These are phyloP conservation scores for Melampsora americana DNA, from an alignment of 1,284 basidiomycete species.

Conservation along the genomic window DNA sequence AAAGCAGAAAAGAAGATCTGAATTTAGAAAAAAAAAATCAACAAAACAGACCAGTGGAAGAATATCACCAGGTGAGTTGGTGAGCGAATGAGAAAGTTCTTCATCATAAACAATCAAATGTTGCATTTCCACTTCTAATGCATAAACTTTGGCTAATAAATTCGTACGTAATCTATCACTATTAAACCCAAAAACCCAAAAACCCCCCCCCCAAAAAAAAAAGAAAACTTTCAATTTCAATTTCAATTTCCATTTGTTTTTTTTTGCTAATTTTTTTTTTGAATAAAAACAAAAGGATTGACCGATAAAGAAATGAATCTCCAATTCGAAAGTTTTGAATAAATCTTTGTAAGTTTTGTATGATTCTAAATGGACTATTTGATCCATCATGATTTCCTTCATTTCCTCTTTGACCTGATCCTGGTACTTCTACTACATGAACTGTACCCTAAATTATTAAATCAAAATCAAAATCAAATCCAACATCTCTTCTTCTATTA, in stretches of 20 bases:
- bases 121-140: conserved; percentile 85
- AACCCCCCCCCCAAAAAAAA: background rate
- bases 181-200: conserved; percentile 43
- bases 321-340: conserved; percentile 79
- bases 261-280: background rate
- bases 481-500: background rate
- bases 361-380: conserved; percentile 59
- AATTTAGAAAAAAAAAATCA: conserved; percentile 7
- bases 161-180: conserved; percentile 89
- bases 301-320: conserved; percentile 84
- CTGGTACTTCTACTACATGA: conserved; percentile 28
- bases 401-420: conserved; percentile 2
- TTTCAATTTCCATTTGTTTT: background rate
- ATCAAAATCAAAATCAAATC: background rate
- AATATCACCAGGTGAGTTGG: conserved; percentile 83
- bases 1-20: conserved; percentile 1
- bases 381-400: background rate
- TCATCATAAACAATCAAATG: conserved; percentile 90
- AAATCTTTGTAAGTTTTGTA: conserved; percentile 77
- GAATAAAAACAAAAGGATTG: conserved; percentile 42
- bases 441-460: conserved; percentile 25
- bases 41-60: conserved; percentile 71
- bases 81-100: conserved; percentile 83
- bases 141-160: conserved; percentile 81
- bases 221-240: conserved; percentile 15